Conservation (phyloP, 2,329 filamentous ascomycete species). For the Shiraia sp. region DNA sequence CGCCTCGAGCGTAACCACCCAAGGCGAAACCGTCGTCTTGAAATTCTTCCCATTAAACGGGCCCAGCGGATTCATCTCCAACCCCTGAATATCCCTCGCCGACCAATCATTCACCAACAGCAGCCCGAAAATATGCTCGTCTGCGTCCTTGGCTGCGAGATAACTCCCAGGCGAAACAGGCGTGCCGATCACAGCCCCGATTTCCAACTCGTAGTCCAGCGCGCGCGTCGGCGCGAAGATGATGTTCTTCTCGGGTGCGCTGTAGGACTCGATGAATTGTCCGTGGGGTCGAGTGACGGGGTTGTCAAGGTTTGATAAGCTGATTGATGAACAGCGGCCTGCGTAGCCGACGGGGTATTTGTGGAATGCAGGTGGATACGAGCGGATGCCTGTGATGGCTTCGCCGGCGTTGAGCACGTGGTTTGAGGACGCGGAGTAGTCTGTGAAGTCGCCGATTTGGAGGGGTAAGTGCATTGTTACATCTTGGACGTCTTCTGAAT, state of each 20-base stretch:
- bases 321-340: conserved; percentile 59
- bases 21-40: conserved; percentile 63
- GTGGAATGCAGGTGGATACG: conserved; percentile 31
- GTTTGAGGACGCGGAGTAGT: conserved; percentile 60
- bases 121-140: conserved; percentile 65
- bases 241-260: conserved; percentile 53
- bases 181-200: conserved; percentile 51
- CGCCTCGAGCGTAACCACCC: conserved; percentile 65
- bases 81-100: conserved; percentile 63
- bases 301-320: conserved; percentile 53
- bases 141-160: conserved; percentile 48
- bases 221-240: conserved; percentile 49
- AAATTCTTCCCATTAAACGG: conserved; percentile 66
- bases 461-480: conserved; percentile 60
- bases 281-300: conserved; percentile 33
- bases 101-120: conserved; percentile 67
- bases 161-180: conserved; percentile 45
- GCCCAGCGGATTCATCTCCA: conserved; percentile 65
- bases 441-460: conserved; percentile 59
- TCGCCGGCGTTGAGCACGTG: conserved; percentile 58
- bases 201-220: conserved; percentile 57
- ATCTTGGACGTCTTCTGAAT: conserved; percentile 41
- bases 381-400: conserved; percentile 26
- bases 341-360: conserved; percentile 56
- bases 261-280: conserved; percentile 30